Evolutionary conservation across 139 green algal species (phyloP).

Genomic region (Volvox africanus): DNA sequence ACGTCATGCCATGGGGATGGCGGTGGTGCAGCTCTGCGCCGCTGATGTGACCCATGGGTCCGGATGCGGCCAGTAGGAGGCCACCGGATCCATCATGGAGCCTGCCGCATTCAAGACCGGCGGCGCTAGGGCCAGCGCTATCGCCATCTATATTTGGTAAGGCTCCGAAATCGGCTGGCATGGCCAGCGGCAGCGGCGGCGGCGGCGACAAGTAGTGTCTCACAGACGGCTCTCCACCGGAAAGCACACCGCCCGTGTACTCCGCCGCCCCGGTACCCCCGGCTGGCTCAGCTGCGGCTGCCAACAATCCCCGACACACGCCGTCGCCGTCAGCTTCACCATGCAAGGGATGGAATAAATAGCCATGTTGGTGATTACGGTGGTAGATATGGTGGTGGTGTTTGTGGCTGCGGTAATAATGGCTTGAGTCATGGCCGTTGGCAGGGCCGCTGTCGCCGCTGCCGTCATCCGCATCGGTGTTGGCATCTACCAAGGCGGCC

Average conservation of each 20-base stretch:
- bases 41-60: neutral
- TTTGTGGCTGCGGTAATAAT: neutral
- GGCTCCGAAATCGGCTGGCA: neutral
- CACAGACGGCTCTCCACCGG: neutral
- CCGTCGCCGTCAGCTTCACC: neutral
- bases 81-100: neutral
- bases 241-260: neutral
- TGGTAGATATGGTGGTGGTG: neutral
- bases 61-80: neutral
- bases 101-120: too few species aligned
- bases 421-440: neutral
- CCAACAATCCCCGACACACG: conserved; percentile 18
- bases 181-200: neutral
- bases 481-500: too few species aligned
- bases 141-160: too few species aligned
- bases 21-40: conserved; percentile 15
- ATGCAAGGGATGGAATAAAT: neutral
- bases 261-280: neutral
- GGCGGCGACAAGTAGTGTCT: neutral
- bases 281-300: neutral
- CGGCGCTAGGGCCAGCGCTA: too few species aligned
- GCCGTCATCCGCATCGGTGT: neutral
- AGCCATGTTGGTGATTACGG: neutral
- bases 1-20: neutral
- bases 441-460: neutral